Base-by-base conservation (phyloP, 177 flowering plant genomes). In the Vitis hybrid region DNA sequence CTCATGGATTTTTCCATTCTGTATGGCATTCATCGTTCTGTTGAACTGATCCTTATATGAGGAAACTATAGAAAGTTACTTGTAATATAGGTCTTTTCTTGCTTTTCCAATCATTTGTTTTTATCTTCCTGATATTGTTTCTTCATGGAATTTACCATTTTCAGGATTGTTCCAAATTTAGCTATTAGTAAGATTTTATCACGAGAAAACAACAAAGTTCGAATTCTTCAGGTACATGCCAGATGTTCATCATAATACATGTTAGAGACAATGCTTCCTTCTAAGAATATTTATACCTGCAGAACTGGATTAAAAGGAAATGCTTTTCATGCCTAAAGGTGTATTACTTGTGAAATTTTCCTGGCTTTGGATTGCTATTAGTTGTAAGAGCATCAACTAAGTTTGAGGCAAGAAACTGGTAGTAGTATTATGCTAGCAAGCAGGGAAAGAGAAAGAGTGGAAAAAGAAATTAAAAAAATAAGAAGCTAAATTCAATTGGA, bases 131-230 rank as follows among this genome's bases (percentile, higher is more conserved):
- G 66, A 62, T 80, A 50, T 62, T 72, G 26, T 63, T 61, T 70
- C 45, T 64, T 74, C 45, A 19, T 79, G 61, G 50, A 55, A 39
- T 64, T 52, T 19, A 30, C 34, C 6, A 62, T 74, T 73, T 81
- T 74, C 95, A 92, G 97, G 85, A 77, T 92, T 65, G 99, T 94
- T 78, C 99, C 97, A 74, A 91, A 94, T 75, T 84, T 94, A 79
- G 96, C 94, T 15, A 94, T 94, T 72, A 91, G 99, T 70, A 94
- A 84, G 85, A 79, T 94, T 64, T 81, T 94, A 74, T 86, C 89
- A 14, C 80, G 98, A 61, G 98, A 92, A 72, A 94, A 88, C 78
- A 91, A 91, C 83, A 88, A 86, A 82, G 98, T 91, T 69, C 94
- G 98, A 75, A 90, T 92, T 79, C 85, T 92, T 79, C 98, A 94